A percentile compares a stretch with the other conserved stretches of the same genome.
Conservation (phyloP, 345 rosid genomes). For the Euphorbia tirucalli region DNA sequence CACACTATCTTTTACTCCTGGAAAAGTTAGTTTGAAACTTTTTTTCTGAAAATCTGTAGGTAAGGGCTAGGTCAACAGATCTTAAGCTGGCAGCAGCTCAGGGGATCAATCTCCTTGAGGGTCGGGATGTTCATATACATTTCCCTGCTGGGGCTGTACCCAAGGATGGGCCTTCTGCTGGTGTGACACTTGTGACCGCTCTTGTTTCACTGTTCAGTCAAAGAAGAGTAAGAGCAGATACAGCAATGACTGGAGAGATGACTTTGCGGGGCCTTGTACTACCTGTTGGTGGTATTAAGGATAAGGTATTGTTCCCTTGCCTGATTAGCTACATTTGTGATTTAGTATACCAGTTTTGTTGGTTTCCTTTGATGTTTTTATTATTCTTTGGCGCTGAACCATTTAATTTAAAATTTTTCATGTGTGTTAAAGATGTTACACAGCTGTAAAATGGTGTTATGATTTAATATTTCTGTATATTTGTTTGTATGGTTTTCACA, state of each 20-base stretch:
- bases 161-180: conserved; percentile 99
- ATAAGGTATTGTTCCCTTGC: conserved; percentile 51
- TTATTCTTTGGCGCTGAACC: background rate
- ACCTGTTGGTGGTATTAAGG: conserved; percentile 98
- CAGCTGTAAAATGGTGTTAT: too few relatives aligned
- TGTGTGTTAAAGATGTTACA: too few relatives aligned
- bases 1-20: conserved; percentile 2
- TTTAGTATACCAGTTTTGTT: background rate
- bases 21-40: background rate
- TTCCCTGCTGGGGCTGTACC: conserved; percentile 99
- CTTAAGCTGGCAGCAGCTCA: conserved; percentile 61
- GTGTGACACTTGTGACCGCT: conserved; percentile 93
- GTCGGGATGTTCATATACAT: conserved; percentile 91
- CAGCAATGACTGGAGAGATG: conserved; percentile 99
- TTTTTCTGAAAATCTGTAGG: conserved; percentile 39
- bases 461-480: background rate
- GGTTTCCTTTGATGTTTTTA: background rate
- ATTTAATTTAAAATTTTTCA: too few relatives aligned
- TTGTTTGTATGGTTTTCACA: background rate
- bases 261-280: conserved; percentile 94
- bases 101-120: conserved; percentile 70
- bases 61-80: conserved; percentile 88
- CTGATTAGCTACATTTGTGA: conserved; percentile 8
- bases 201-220: conserved; percentile 84
- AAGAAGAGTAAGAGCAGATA: conserved; percentile 88